Conservation (phyloP, 1,139 yeast species). For the Lodderomyces metapsilosis region DNA sequence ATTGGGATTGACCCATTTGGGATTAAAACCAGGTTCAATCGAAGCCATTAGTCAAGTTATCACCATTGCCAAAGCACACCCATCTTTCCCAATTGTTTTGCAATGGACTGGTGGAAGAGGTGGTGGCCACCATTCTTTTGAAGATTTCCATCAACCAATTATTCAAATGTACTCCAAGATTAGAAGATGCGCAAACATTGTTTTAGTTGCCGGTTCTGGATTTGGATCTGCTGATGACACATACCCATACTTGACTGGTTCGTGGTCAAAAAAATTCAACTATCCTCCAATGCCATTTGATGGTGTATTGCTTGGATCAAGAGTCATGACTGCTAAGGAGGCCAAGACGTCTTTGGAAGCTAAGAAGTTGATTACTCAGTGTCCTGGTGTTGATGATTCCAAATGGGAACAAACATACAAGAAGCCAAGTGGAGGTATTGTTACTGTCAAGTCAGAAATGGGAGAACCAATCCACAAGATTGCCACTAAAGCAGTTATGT, state of each 20-base stretch:
- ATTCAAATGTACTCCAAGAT: slow-evolving; percentile 93
- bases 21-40: slow-evolving; percentile 96
- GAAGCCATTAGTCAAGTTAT: slow-evolving; percentile 88
- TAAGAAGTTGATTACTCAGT: slow-evolving; percentile 84
- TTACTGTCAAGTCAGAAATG: slow-evolving; percentile 97
- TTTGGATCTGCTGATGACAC: slow-evolving; percentile 97
- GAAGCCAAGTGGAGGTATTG: slow-evolving; percentile 94
- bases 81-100: slow-evolving; percentile 89
- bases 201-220: slow-evolving; percentile 96
- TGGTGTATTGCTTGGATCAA: slow-evolving; percentile 93
- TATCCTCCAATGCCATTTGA: slow-evolving; percentile 99
- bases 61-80: slow-evolving; percentile 92
- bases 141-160: slow-evolving; percentile 97
- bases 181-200: slow-evolving; percentile 86
- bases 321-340: slow-evolving; percentile 97
- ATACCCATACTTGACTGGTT: slow-evolving; percentile 95
- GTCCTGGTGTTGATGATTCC: slow-evolving; percentile 84
- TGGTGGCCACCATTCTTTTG: slow-evolving; percentile 99
- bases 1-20: slow-evolving; percentile 88
- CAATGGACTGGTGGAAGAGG: slow-evolving; percentile 99
- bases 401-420: slow-evolving; percentile 95
- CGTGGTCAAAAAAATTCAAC: slow-evolving; percentile 82
- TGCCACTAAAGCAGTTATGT: slow-evolving; percentile 95
- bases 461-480: slow-evolving; percentile 99
- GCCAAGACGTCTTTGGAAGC: slow-evolving; percentile 93